These are phyloP conservation scores for Jackrogersella multiformis DNA, from an alignment of 495 filamentous ascomycete genomes.

Conservation along the genomic window DNA sequence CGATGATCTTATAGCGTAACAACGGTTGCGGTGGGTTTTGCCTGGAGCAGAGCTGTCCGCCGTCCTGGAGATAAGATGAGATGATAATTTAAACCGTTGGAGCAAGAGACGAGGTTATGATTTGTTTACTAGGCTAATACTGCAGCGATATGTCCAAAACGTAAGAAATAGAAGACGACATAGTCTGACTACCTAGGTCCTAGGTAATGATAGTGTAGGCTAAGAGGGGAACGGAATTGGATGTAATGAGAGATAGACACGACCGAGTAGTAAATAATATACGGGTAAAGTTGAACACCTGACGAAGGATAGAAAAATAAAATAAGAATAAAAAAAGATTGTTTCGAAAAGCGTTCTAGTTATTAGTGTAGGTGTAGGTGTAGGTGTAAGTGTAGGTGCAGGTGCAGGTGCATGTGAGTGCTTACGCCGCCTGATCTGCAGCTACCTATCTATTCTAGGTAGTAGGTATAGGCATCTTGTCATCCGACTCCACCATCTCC, in stretches of 20 bases:
- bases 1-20: constrained; percentile 28
- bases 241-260: not conserved
- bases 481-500: constrained; percentile 30
- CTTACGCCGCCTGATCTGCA: constrained; percentile 15
- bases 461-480: constrained; percentile 33
- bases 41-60: not conserved
- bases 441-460: too few species aligned
- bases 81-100: not conserved
- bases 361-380: not conserved
- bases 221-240: not conserved
- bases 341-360: constrained; percentile 11
- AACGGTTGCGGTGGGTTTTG: constrained; percentile 22
- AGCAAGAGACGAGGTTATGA: not conserved
- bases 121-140: constrained; percentile 21
- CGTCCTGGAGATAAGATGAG: constrained; percentile 8
- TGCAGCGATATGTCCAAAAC: constrained; percentile 10
- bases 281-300: constrained; percentile 1
- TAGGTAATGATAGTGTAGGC: not conserved
- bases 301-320: constrained; percentile 3
- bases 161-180: constrained; percentile 13
- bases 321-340: constrained; percentile 5
- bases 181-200: not conserved
- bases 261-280: constrained; percentile 5
- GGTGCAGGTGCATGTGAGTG: too few species aligned
- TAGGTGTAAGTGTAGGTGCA: too few species aligned